phyloP scores from a whole-genome alignment of 83 land plant species.

The Diphasiastrum complanatum region DNA sequence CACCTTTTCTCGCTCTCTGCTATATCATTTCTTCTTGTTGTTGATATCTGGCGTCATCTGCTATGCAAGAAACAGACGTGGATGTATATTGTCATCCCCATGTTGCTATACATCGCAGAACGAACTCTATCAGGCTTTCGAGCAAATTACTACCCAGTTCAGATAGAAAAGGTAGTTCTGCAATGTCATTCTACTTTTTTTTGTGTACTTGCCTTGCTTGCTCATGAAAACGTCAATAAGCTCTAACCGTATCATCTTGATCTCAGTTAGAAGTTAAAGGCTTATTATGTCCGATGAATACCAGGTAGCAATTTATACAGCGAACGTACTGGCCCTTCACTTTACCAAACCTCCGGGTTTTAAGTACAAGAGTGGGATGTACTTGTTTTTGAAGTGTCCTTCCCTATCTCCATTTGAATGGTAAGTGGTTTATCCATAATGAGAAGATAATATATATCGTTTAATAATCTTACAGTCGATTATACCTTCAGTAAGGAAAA shows the following conservation, averaged over 20 bases:
- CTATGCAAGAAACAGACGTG: constrained; percentile 56
- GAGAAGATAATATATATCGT: too few relatives aligned
- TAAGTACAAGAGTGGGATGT: constrained; percentile 87
- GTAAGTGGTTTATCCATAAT: too few relatives aligned
- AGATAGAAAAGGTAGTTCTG: constrained; percentile 79
- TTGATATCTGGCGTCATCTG: background rate
- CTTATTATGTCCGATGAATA: background rate
- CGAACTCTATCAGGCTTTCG: constrained; percentile 58
- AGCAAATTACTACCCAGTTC: constrained; percentile 51
- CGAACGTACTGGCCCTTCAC: constrained; percentile 62
- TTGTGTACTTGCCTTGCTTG: constrained; percentile 1
- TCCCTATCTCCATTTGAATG: constrained; percentile 85
- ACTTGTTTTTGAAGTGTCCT: constrained; percentile 84
- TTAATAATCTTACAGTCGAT: too few relatives aligned
- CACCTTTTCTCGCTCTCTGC: background rate
- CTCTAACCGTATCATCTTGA: too few relatives aligned
- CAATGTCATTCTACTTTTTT: too few relatives aligned
- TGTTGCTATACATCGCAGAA: constrained; percentile 66
- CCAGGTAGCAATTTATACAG: constrained; percentile 80
- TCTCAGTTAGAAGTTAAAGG: background rate
- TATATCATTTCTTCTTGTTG: too few relatives aligned
- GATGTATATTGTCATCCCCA: constrained; percentile 77
- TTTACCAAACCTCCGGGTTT: constrained; percentile 83
- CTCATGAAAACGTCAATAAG: too few relatives aligned
- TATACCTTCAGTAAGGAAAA: too few relatives aligned